Base-by-base conservation (phyloP, 192 early-diverging fungal species). In the Coemansia sp. region DNA sequence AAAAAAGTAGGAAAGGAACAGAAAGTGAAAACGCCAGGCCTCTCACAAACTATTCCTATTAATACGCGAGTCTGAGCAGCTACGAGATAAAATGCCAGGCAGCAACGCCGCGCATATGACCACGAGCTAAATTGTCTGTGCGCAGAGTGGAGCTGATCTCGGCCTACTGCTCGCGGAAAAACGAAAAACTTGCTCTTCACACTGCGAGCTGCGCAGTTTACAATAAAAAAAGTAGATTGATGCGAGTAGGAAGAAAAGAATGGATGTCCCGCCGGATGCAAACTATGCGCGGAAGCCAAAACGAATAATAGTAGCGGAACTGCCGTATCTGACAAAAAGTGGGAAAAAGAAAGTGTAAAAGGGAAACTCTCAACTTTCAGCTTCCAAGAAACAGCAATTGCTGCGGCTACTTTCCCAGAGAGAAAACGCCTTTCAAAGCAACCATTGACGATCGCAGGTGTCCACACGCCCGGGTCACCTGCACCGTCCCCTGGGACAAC, bases 381-480 rank as follows among this genome's bases (percentile, higher is more conserved):
- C 41, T 45, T 45, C 14, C 15, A 15, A 45, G 41, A 45, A 45
- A 45, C 41, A 45, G 41, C 41, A 45, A 15, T n/a, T 12, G 15
- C 41, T 35, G 32, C 27, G 27, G 27, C 27, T 27, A 27, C 27
- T 35, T 35, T 35, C 32, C 32, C 32, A 35, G 32, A 35, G 32
- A 32, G 32, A 35, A 35, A 32, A 7, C 29, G 29, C 29, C 32
- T 8, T 6, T 35, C 6, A 35, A 35, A 35, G 4, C 6, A 35
- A 35, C 27, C 6, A 35, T 35, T 35, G 32, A 35, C 32, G 32
- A 35, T 35, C 32, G 32, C 32, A 35, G 5, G 32, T 35, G 14
- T 48, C 45, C 47, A 17, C 47, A 49, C 14, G 47, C 47, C 47
- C 47, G 17, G 50, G 57, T 58, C 57, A 58, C 35, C 57, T 58